Evolutionary conservation across 768 basidiomycete genomes (phyloP).

Genomic region (Dioszegia crocea): DNA sequence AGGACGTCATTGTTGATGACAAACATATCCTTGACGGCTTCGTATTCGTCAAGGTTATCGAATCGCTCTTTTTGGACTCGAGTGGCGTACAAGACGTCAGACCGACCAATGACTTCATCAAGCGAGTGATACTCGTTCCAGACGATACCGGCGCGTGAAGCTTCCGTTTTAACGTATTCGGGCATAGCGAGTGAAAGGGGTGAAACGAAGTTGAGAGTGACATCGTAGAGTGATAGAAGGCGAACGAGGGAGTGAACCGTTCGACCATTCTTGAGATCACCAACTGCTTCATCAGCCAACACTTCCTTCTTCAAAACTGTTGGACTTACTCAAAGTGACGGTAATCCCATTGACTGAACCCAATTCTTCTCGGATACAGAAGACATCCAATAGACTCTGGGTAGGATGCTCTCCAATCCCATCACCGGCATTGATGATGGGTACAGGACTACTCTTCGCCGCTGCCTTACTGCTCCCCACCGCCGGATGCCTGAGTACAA

Average conservation of each 20-base stretch:
- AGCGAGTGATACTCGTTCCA: slow-evolving; percentile 80
- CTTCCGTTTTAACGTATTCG: slow-evolving; percentile 70
- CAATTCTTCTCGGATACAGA: slow-evolving; percentile 94
- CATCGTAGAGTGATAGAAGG: slow-evolving; percentile 78
- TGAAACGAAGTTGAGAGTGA: slow-evolving; percentile 92
- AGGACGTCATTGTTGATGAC: slow-evolving; percentile 90
- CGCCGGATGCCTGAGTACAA: slow-evolving; percentile 90
- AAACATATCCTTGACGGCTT: slow-evolving; percentile 84
- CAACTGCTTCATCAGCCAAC: slow-evolving; percentile 54
- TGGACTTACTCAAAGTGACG: slow-evolving; percentile 55
- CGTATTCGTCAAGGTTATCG: slow-evolving; percentile 73
- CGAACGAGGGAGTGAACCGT: slow-evolving; percentile 95
- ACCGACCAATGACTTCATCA: slow-evolving; percentile 83
- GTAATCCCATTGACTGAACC: slow-evolving; percentile 96
- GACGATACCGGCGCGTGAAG: slow-evolving; percentile 73
- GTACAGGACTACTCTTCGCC: slow-evolving; percentile 94
- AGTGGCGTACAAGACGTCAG: slow-evolving; percentile 95
- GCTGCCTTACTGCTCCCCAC: slow-evolving; percentile 90
- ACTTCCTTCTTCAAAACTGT: background rate
- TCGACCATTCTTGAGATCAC: slow-evolving; percentile 95
- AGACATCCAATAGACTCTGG: slow-evolving; percentile 55
- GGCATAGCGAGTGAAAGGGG: slow-evolving; percentile 87
- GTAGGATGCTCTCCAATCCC: slow-evolving; percentile 97
- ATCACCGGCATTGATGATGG: slow-evolving; percentile 94
- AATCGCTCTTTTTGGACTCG: slow-evolving; percentile 95